Base-by-base conservation (phyloP, 2,329 filamentous ascomycete species). In the Phyllosticta paracitricarpa region DNA sequence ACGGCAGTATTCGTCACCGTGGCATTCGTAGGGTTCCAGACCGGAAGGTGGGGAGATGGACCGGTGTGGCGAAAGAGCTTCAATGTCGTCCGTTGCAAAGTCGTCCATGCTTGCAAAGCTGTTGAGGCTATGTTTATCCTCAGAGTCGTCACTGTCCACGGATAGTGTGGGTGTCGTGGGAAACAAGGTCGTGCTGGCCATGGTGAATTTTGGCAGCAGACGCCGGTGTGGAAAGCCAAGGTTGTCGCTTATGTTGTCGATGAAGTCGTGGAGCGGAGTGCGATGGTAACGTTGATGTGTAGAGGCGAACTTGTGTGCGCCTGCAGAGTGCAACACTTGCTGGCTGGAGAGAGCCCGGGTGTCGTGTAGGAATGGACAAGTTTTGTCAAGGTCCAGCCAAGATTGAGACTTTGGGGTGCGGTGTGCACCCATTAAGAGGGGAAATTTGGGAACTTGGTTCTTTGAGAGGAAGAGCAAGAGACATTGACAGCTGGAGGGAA, bases 1-100 rank as follows among this genome's bases (percentile, higher is more conserved):
- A 7, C 53, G 8, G 48, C 58, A 61, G 26, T 56, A 61, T 8
- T 61, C 54, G 24, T 61, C 58, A 4, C 53, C 53, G 19, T 54
- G 56, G 28, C 56, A 54, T 9, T 56, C 26, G 40, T 54, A 61
- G 4, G 26, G 40, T 4, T 17, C 14, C 51, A 61, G 35, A 6
- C 58, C 56, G 9, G 58, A 22, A 2, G 58, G 52, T 24, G 53
- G 58, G 1, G 58, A 60, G 4, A 12, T 24, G 14, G 53, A n/a
- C 9, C 25, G 53, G 9, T 56, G 10, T 8, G 35, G 26, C 14
- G 53, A 52, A 30, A 8, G 3, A 4, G 28, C 28, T 2, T 25
- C n/a, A 19, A 14, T 26, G 10, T 19, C n/a, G 2, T 51, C 40
- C 12, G 40, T 17, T 4, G 17, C 14, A 17, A 48, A n/a, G 40